phyloP scores from a whole-genome alignment of 345 rosid genomes.

The Erucastrum elatum region DNA sequence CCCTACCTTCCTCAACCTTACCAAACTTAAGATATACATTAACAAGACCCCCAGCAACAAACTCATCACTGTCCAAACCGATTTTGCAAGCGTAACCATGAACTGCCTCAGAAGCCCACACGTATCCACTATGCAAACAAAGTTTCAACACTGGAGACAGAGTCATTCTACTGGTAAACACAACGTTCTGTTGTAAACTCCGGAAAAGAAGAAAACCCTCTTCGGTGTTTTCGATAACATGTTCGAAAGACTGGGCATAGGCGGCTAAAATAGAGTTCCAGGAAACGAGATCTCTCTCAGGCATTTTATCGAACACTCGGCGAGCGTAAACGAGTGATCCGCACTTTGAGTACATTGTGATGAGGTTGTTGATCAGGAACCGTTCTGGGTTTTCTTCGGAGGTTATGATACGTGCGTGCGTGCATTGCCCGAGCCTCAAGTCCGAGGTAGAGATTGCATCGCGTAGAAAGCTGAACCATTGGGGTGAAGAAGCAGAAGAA shows the following conservation, averaged over 20 bases:
- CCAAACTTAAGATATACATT: conserved; percentile 56
- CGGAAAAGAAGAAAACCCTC: conserved; percentile 50
- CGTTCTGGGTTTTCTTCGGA: conserved; percentile 43
- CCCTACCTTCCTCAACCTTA: conserved; percentile 46
- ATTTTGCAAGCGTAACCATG: conserved; percentile 62
- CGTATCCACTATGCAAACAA: conserved; percentile 49
- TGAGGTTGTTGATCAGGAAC: conserved; percentile 56
- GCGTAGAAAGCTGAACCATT: conserved; percentile 58
- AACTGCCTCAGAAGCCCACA: conserved; percentile 51
- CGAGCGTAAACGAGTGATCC: conserved; percentile 55
- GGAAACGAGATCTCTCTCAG: conserved; percentile 51
- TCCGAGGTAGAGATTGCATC: conserved; percentile 50
- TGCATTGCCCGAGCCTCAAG: conserved; percentile 50
- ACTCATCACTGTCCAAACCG: conserved; percentile 49
- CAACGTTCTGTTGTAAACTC: conserved; percentile 35
- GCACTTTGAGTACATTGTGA: conserved; percentile 50
- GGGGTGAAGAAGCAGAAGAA: conserved; percentile 36
- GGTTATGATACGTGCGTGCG: conserved; percentile 43
- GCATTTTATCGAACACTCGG: conserved; percentile 55
- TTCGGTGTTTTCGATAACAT: conserved; percentile 23
- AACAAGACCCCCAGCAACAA: conserved; percentile 54
- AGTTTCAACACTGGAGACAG: conserved; percentile 56
- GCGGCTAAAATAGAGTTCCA: conserved; percentile 64
- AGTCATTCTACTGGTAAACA: conserved; percentile 48
- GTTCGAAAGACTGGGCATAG: conserved; percentile 46